These are phyloP conservation scores for Mucor mucedo DNA, from an alignment of 371 early-diverging fungal species.

Conservation along the genomic window DNA sequence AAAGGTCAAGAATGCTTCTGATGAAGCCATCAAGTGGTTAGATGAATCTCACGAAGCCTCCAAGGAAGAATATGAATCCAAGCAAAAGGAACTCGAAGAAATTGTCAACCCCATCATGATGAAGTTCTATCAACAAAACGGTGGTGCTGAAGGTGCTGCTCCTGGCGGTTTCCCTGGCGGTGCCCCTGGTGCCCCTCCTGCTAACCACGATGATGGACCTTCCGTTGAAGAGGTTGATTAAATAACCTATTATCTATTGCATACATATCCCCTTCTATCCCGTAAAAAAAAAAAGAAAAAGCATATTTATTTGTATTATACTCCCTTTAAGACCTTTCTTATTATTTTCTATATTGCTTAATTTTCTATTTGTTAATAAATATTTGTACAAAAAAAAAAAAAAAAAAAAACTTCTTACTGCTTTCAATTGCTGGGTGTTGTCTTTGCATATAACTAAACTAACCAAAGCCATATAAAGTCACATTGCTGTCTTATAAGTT, in stretches of 20 bases:
- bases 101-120: constrained; percentile 90
- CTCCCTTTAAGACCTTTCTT: too few relatives aligned
- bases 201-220: constrained; percentile 72
- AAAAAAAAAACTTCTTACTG: too few relatives aligned
- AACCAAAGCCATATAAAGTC: too few relatives aligned
- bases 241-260: constrained; percentile 18
- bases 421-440: too few relatives aligned
- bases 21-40: constrained; percentile 87
- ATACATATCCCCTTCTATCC: too few relatives aligned
- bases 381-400: too few relatives aligned
- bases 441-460: too few relatives aligned
- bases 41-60: constrained; percentile 85
- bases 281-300: too few relatives aligned
- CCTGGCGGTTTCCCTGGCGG: constrained; percentile 83
- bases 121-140: constrained; percentile 74
- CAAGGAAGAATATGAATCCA: constrained; percentile 90
- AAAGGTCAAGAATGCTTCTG: constrained; percentile 80
- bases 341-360: too few relatives aligned
- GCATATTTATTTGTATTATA: too few relatives aligned
- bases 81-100: constrained; percentile 88
- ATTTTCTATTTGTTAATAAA: too few relatives aligned
- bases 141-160: constrained; percentile 72
- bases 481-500: too few relatives aligned
- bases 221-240: constrained; percentile 57
- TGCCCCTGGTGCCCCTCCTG: constrained; percentile 51